A percentile compares a stretch with the other conserved stretches of the same genome.
These are phyloP conservation scores for Porodaedalea pini DNA, from an alignment of 1,284 basidiomycete genomes.

Conservation along the genomic window DNA sequence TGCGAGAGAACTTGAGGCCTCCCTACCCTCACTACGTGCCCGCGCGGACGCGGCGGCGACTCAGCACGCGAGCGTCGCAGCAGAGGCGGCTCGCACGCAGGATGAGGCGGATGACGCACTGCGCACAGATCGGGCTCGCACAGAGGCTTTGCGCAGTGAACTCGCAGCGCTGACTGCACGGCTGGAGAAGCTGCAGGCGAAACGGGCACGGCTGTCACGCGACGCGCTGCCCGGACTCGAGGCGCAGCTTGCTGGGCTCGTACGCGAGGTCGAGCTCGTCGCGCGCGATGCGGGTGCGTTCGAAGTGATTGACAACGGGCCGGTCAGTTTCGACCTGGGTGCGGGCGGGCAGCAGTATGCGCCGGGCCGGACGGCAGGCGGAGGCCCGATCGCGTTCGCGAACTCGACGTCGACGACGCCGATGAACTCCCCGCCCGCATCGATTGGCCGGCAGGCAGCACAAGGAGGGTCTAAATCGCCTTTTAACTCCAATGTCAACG, in stretches of 20 bases:
- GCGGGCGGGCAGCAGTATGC: not conserved
- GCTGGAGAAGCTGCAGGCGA: constrained; percentile 51
- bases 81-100: constrained; percentile 31
- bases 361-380: not conserved
- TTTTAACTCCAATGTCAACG: not conserved
- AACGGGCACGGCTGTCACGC: constrained; percentile 55
- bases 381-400: not conserved
- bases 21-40: constrained; percentile 45
- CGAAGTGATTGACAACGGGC: constrained; percentile 19
- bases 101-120: constrained; percentile 37
- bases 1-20: constrained; percentile 47
- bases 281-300: constrained; percentile 25
- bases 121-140: constrained; percentile 39
- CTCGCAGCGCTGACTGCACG: constrained; percentile 37
- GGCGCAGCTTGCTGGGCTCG: constrained; percentile 35
- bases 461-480: not conserved
- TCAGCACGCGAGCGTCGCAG: constrained; percentile 41
- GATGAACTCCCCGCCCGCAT: constrained; percentile 1
- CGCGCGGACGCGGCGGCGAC: constrained; percentile 44
- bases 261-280: constrained; percentile 38
- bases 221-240: constrained; percentile 45
- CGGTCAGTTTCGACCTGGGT: constrained; percentile 14
- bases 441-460: not conserved
- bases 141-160: constrained; percentile 41
- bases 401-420: not conserved